Evolutionary conservation across 805 yeast species (phyloP), one percentile per base, ranked within the genome.

Genomic region (Metschnikowia arizonensis): DNA sequence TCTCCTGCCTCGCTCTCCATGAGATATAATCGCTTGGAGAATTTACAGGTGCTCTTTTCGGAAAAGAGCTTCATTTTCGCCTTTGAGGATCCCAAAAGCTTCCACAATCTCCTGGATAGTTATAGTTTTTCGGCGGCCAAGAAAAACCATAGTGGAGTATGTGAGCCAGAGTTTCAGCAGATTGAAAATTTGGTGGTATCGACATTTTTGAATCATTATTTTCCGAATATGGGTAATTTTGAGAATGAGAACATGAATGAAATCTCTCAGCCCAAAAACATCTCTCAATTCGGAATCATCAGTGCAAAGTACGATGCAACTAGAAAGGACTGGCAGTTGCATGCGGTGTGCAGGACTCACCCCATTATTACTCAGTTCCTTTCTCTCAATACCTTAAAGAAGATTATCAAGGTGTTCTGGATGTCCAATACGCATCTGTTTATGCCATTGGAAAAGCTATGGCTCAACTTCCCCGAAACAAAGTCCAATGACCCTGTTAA

Each of bases 1-100:
- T 80, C 91, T 0, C 95, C 98, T 0, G 59, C 89, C 47, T 79
- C 83, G 74, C 69, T 81, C 4, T 85, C 79, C 54, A 78, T 85
- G 26, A 82, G 84, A 55, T 88, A 82, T 60, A 82, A 81, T 52
- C 69, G 95, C 39, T 34, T 76, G 0, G 82, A 77, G 2, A 86
- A 86, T 50, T 70, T 87, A 15, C 58, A 63, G 30, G 65, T 63
- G 3, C 62, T 91, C 0, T 47, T 85, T 2, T 48, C 59, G 7
- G 81, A 81, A 50, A 55, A 66, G 0, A 63, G 84, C 25, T 61
- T 85, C 11, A 47, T 63, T 14, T 67, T 71, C 33, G 48, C 56
- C 26, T 37, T 42, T 23, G 74, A 69, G 44, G 75, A 69, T 43
- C 60, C 63, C 8, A 62, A 58, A 32, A 58, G 53, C 42, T 60